These are phyloP conservation scores for Cinnamomum micranthum DNA, from an alignment of 164 flowering plant genomes.

Conservation along the genomic window DNA sequence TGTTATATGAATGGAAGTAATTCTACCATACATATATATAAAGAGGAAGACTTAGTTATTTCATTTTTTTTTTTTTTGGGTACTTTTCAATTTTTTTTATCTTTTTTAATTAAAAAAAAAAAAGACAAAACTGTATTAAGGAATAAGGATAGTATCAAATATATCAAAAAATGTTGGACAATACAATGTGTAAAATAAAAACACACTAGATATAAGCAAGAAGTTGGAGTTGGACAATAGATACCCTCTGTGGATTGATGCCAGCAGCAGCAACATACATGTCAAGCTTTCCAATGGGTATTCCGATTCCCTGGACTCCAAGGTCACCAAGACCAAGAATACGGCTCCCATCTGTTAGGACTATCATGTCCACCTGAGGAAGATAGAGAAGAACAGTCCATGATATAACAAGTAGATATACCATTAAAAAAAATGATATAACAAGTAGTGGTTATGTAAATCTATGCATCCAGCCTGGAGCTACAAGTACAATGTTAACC, in stretches of 20 bases:
- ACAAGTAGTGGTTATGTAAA: not conserved
- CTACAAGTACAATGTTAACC: not conserved
- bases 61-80: too few species aligned
- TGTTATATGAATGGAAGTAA: not conserved
- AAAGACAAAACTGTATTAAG: not conserved
- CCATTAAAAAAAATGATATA: not conserved
- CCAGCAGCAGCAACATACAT: constrained; percentile 99
- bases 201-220: not conserved
- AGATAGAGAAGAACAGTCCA: constrained; percentile 3
- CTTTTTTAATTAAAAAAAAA: too few species aligned
- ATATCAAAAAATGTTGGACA: too few species aligned
- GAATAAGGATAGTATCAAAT: not conserved
- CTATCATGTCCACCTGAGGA: constrained; percentile 97
- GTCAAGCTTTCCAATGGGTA: constrained; percentile 97
- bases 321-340: constrained; percentile 98
- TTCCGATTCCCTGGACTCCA: constrained; percentile 99
- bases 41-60: too few species aligned
- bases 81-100: not conserved
- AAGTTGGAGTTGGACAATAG: constrained; percentile 8
- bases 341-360: constrained; percentile 98
- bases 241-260: constrained; percentile 87
- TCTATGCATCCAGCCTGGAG: not conserved
- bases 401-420: constrained; percentile 4
- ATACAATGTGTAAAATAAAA: too few species aligned
- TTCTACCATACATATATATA: too few species aligned